Conservation (phyloP, 495 filamentous ascomycete genomes). For the Cercophora samala region DNA sequence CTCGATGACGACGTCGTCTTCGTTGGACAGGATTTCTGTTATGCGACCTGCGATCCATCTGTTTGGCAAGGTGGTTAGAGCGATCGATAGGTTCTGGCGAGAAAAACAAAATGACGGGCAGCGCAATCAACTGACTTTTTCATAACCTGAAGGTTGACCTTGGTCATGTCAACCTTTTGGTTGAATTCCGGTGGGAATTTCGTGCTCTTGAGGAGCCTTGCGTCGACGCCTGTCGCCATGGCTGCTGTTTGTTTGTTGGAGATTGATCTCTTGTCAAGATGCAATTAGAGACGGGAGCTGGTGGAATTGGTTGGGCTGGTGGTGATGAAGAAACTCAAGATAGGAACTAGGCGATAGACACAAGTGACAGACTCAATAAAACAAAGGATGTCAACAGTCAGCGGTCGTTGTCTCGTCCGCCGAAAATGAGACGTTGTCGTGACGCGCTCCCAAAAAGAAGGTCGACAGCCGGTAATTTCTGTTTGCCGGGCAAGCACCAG, state of each 20-base stretch:
- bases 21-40: slow-evolving; percentile 77
- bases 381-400: background rate
- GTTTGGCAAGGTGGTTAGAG: slow-evolving; percentile 2
- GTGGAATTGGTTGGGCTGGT: background rate
- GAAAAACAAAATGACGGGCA: no score
- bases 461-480: background rate
- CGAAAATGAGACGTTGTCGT: background rate
- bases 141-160: slow-evolving; percentile 95
- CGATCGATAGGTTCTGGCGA: background rate
- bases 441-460: background rate
- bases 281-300: background rate
- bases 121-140: slow-evolving; percentile 83
- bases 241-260: background rate
- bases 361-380: background rate
- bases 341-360: background rate
- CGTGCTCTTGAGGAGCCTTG: slow-evolving; percentile 80
- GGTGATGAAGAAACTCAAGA: background rate
- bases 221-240: slow-evolving; percentile 77
- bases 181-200: slow-evolving; percentile 94
- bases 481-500: background rate
- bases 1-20: slow-evolving; percentile 94
- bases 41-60: slow-evolving; percentile 93
- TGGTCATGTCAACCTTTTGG: slow-evolving; percentile 93
- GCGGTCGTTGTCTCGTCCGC: background rate
- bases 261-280: background rate